These are phyloP conservation scores for Solanum lignicaule DNA, from an alignment of 257 asterid genomes.

Conservation along the genomic window DNA sequence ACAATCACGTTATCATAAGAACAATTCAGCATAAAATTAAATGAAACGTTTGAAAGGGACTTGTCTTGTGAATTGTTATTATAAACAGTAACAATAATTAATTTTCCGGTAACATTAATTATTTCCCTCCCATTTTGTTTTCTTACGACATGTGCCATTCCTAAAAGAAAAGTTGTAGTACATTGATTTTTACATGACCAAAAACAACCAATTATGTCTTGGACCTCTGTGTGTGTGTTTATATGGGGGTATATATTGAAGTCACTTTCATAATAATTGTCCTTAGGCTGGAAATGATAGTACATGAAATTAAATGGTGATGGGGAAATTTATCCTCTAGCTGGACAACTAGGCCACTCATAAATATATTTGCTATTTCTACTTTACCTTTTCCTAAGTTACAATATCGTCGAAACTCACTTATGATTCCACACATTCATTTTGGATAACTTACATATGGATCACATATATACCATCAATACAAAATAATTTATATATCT, in stretches of 20 bases:
- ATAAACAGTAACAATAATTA: too few species aligned
- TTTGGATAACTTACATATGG: neutral
- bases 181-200: neutral
- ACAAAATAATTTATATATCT: neutral
- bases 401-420: neutral
- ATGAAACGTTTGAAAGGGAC: neutral
- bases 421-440: neutral
- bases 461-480: neutral
- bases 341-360: neutral
- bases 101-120: neutral
- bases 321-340: constrained; percentile 6
- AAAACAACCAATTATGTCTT: neutral
- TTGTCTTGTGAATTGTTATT: neutral
- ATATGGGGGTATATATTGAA: neutral
- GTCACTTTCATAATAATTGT: neutral
- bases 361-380: neutral
- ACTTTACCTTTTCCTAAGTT: neutral
- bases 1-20: neutral
- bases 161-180: neutral
- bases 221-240: neutral
- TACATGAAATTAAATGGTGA: constrained; percentile 7
- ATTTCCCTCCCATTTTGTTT: neutral
- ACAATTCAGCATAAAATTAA: neutral
- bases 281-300: neutral
- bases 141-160: neutral